Conservation (phyloP, 1,284 basidiomycete species). For the Papiliotrema flavescens region DNA sequence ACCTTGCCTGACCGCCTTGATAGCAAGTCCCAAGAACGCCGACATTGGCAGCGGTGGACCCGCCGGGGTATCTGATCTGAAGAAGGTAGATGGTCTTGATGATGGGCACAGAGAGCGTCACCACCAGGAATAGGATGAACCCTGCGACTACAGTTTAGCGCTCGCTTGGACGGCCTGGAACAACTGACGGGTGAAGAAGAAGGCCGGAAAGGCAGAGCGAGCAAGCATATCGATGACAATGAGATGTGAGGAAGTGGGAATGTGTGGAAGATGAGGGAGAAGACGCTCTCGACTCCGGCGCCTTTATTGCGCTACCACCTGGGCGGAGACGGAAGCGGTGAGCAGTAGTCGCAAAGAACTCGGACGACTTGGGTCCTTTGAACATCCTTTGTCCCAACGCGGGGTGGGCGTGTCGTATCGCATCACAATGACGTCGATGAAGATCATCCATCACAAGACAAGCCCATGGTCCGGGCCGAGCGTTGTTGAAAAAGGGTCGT, state of each 20-base stretch:
- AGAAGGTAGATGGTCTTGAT: constrained; percentile 69
- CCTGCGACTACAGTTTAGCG: constrained; percentile 47
- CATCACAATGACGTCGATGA: neutral
- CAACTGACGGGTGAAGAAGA: constrained; percentile 40
- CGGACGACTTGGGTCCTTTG: neutral
- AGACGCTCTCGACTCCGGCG: no score
- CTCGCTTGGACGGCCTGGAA: neutral
- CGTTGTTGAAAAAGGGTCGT: no score
- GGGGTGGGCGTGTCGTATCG: neutral
- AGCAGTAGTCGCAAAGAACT: neutral
- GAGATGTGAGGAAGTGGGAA: neutral
- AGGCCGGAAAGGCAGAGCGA: constrained; percentile 35
- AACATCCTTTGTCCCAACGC: neutral
- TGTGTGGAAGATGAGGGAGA: neutral
- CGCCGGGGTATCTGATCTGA: constrained; percentile 51
- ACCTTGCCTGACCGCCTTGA: constrained; percentile 18
- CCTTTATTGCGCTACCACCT: no score
- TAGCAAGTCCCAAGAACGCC: constrained; percentile 40
- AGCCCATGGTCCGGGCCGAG: no score
- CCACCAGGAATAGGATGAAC: constrained; percentile 67
- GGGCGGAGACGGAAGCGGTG: neutral
- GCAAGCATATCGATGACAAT: constrained; percentile 25
- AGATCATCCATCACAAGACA: neutral
- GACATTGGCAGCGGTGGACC: constrained; percentile 18
- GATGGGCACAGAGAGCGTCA: constrained; percentile 68